Conservation (phyloP, 2,329 filamentous ascomycete species). For the Pseudonectria foliicola region DNA sequence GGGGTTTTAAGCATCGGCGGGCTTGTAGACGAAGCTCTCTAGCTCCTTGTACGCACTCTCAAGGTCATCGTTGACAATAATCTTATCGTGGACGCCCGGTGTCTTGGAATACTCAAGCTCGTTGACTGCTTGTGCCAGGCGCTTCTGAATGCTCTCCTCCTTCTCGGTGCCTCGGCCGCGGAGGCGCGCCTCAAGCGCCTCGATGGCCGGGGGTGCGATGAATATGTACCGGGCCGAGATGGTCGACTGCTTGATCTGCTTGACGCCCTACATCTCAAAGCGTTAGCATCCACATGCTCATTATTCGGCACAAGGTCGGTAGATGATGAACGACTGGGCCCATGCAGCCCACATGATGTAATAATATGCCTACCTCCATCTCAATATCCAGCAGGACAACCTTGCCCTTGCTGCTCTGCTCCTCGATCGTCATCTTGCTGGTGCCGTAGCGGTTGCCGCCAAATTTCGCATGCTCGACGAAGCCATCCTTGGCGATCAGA, state of each 20-base stretch:
- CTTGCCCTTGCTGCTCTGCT: conserved; percentile 61
- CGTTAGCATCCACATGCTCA: conserved; percentile 28
- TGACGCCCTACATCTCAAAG: conserved; percentile 94
- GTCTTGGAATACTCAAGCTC: conserved; percentile 69
- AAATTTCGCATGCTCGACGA: conserved; percentile 83
- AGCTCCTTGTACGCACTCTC: conserved; percentile 46
- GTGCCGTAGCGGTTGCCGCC: conserved; percentile 84
- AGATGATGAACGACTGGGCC: conserved; percentile 1
- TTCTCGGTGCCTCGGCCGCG: conserved; percentile 70
- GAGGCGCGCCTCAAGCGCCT: conserved; percentile 67
- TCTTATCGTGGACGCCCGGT: conserved; percentile 40
- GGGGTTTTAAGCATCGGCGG: too few relatives aligned
- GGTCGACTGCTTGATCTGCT: conserved; percentile 76
- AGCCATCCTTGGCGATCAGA: conserved; percentile 59
- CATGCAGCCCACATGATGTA: too few relatives aligned
- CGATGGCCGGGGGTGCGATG: conserved; percentile 69
- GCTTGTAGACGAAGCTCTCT: conserved; percentile 39
- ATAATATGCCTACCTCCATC: conserved; percentile 62
- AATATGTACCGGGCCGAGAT: conserved; percentile 79
- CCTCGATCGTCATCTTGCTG: conserved; percentile 68
- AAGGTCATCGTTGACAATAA: conserved; percentile 36
- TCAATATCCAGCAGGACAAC: conserved; percentile 89
- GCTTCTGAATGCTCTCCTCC: conserved; percentile 63
- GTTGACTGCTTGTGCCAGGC: conserved; percentile 62
- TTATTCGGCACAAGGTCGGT: background rate